These are phyloP conservation scores for Geotrichum restrictum DNA, from an alignment of 1,139 yeast species.

Conservation along the genomic window DNA sequence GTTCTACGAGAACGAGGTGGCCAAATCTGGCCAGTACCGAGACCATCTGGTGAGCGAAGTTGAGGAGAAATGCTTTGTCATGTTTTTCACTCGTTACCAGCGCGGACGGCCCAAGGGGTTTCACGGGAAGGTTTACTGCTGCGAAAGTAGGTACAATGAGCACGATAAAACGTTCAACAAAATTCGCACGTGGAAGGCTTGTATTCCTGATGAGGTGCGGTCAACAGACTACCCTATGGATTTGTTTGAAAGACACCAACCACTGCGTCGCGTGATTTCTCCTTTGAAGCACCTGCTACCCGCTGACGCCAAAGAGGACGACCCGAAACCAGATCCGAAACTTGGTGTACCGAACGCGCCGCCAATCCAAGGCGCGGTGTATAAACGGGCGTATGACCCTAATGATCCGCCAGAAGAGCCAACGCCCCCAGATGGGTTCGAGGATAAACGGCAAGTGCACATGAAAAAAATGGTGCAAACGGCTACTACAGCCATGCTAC, in stretches of 20 bases:
- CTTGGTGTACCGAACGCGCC: slow-evolving; percentile 83
- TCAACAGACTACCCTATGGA: slow-evolving; percentile 77
- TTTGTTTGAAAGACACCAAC: slow-evolving; percentile 44
- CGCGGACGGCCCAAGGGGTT: slow-evolving; percentile 90
- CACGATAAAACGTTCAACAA: slow-evolving; percentile 84
- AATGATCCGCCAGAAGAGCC: slow-evolving; percentile 68
- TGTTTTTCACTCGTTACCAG: slow-evolving; percentile 88
- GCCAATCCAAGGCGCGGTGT: slow-evolving; percentile 88
- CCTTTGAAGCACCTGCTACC: slow-evolving; percentile 78
- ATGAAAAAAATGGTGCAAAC: slow-evolving; percentile 4
- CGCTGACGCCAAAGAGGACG: slow-evolving; percentile 63
- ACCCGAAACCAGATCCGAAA: slow-evolving; percentile 78
- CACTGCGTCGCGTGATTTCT: slow-evolving; percentile 66
- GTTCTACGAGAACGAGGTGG: slow-evolving; percentile 89
- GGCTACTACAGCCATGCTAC: background rate
- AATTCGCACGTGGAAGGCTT: slow-evolving; percentile 97
- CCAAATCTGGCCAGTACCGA: slow-evolving; percentile 94
- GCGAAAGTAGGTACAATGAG: slow-evolving; percentile 93
- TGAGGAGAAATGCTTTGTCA: slow-evolving; percentile 89
- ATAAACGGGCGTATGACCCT: slow-evolving; percentile 65
- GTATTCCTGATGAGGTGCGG: slow-evolving; percentile 94
- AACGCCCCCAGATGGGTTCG: slow-evolving; percentile 42
- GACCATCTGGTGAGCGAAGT: slow-evolving; percentile 88
- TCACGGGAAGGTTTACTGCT: slow-evolving; percentile 69
- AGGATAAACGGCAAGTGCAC: background rate